Evolutionary conservation across 2,329 filamentous ascomycete species (phyloP).

Genomic region (Talaromyces sp.): DNA sequence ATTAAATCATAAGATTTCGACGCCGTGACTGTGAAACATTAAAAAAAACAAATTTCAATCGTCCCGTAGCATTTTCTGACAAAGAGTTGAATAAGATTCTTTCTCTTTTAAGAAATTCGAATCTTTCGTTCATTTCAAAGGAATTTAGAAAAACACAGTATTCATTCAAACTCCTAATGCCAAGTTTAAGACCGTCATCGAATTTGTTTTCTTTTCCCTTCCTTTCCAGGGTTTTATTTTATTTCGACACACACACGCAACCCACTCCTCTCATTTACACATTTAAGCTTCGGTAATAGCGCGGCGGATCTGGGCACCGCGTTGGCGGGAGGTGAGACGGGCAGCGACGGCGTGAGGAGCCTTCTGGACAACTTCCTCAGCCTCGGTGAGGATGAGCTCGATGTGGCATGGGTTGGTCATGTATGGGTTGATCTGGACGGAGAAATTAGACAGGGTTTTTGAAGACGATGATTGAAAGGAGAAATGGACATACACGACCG

Average conservation of each 20-base stretch:
- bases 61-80: background rate
- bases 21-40: slow-evolving; percentile 1
- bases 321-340: slow-evolving; percentile 87
- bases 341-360: slow-evolving; percentile 59
- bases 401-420: slow-evolving; percentile 99
- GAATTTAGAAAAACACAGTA: slow-evolving; percentile 5
- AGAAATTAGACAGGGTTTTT: background rate
- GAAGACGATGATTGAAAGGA: no score
- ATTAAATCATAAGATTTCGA: slow-evolving; percentile 4
- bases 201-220: background rate
- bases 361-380: slow-evolving; percentile 93
- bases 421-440: slow-evolving; percentile 94
- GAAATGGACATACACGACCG: slow-evolving; percentile 80
- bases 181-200: slow-evolving; percentile 7
- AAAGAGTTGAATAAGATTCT: background rate
- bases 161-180: slow-evolving; percentile 8
- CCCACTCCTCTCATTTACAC: background rate
- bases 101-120: background rate
- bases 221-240: background rate
- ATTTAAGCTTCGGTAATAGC: slow-evolving; percentile 55
- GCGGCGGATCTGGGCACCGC: slow-evolving; percentile 61
- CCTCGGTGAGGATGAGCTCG: slow-evolving; percentile 98
- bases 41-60: background rate
- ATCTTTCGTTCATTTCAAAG: background rate
- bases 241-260: background rate